Base-by-base conservation (phyloP, 164 flowering plant species). In the Magnolia officinalis region DNA sequence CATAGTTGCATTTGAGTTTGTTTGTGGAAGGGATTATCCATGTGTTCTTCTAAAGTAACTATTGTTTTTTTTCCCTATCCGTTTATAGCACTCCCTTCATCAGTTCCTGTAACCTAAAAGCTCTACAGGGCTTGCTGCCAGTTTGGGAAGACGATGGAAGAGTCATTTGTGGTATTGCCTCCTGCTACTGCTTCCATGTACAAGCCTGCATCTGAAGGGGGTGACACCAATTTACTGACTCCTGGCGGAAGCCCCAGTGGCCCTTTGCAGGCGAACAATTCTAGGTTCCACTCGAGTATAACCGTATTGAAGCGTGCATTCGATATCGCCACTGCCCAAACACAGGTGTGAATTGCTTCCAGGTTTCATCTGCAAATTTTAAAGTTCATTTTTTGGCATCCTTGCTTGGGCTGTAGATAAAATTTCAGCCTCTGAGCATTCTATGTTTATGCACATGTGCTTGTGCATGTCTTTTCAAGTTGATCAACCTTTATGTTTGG, bases 401-500 rank as follows among this genome's bases (percentile, higher is more conserved):
- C 6, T 37, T 37, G 45, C 45, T 37, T 37, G 6, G 45, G 45
- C 45, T 37, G 45, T 37, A 37, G 45, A 37, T 37, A 37, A 37
- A 37, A 37, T 37, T 37, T 37, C 45, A 7, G 49, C n/a, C 1
- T 31, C 19, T 6, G 11, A 14, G 19, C 29, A 24, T 29, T 21
- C 37, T 31, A 29, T n/a, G 66, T 29, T 63, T 73, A 29, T 73
- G 18, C 51, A 6, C 8, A 20, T 19, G 23, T 10, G n/a, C 20
- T 18, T n/a, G 16, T 73, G 19, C 67, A n/a, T 64, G 69, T 76
- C 50, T 9, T 24, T 24, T 64, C 87, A 96, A 98, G 94, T 96
- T 82, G 99, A 94, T 77, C 98, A 94, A 82, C 99, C 99, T 74
- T 72, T 96, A 37, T 96, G 99, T 86, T 89, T 96, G 68, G 99